Evolutionary conservation across 2,329 filamentous ascomycete species (phyloP).

Genomic region (Stagonosporopsis vannaccii): DNA sequence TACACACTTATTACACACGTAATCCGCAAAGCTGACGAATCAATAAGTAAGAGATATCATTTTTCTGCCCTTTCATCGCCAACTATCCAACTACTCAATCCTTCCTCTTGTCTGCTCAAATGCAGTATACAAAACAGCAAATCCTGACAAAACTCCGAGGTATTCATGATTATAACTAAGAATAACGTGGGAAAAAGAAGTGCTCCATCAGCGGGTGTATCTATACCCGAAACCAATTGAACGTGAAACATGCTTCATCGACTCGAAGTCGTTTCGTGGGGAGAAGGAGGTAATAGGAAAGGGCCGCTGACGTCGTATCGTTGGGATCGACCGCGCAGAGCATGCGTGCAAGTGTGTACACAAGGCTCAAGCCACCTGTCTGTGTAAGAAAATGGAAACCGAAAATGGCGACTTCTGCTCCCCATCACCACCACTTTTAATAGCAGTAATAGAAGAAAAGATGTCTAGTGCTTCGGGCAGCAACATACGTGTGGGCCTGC

Average conservation of each 20-base stretch:
- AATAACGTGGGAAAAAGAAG: background rate
- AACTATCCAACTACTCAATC: background rate
- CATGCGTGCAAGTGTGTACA: no score
- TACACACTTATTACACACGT: no score
- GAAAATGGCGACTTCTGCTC: no score
- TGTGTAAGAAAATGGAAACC: conserved; percentile 3
- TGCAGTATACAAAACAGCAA: conserved; percentile 6
- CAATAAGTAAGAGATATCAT: background rate
- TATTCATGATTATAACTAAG: conserved; percentile 13
- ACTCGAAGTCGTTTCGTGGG: background rate
- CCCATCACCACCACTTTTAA: background rate
- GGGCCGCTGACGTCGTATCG: conserved; percentile 29
- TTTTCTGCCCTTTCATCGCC: background rate
- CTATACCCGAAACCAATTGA: conserved; percentile 24
- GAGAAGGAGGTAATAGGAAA: background rate
- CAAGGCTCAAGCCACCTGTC: conserved; percentile 8
- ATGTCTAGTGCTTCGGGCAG: conserved; percentile 47
- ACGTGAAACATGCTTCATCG: conserved; percentile 4
- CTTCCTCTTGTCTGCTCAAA: background rate
- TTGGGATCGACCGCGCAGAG: conserved; percentile 24
- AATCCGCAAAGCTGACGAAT: background rate
- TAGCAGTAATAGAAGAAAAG: background rate
- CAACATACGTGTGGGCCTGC: conserved; percentile 55
- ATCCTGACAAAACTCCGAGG: conserved; percentile 5
- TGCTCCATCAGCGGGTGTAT: conserved; percentile 19